These are phyloP conservation scores for Yarrowia sp. DNA, from an alignment of 805 yeast species.

Conservation along the genomic window DNA sequence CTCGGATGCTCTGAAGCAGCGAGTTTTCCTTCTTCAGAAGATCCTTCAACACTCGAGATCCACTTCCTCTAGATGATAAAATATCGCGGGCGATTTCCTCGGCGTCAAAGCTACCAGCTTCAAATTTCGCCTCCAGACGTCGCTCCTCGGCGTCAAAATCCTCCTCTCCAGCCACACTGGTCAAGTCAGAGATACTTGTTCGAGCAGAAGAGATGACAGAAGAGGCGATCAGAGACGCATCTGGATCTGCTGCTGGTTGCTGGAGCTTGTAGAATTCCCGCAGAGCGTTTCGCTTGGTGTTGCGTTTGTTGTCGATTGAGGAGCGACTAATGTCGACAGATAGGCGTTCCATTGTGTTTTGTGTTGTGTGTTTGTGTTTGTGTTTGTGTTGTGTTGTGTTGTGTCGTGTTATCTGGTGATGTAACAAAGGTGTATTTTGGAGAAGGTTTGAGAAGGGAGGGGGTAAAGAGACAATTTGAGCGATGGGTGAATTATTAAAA, in stretches of 20 bases:
- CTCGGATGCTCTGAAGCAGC: slow-evolving; percentile 46
- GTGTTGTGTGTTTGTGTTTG: too few species aligned
- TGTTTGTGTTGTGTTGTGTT: too few species aligned
- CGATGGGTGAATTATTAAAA: too few species aligned
- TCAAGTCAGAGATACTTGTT: slow-evolving; percentile 12
- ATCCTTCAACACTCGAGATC: slow-evolving; percentile 40
- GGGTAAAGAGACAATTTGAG: too few species aligned
- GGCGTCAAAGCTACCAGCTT: slow-evolving; percentile 30
- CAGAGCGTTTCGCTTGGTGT: slow-evolving; percentile 44
- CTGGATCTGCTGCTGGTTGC: slow-evolving; percentile 5
- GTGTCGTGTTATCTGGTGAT: too few species aligned
- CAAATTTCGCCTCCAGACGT: slow-evolving; percentile 16
- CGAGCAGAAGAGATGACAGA: slow-evolving; percentile 28
- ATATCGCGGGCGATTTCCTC: slow-evolving; percentile 29
- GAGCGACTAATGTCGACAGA: slow-evolving; percentile 2
- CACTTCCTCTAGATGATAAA: slow-evolving; percentile 1
- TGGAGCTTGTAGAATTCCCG: slow-evolving; percentile 51
- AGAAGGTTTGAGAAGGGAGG: too few species aligned
- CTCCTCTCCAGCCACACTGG: slow-evolving; percentile 3
- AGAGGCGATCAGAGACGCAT: slow-evolving; percentile 15
- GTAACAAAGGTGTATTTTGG: too few species aligned
- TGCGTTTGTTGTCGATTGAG: slow-evolving; percentile 4
- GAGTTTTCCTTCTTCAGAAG: slow-evolving; percentile 46
- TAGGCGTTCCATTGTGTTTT: slow-evolving; percentile 5
- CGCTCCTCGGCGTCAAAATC: slow-evolving; percentile 28